Percentiles rank a stretch among this genome's conserved stretches.
These are phyloP conservation scores for Pichia sp. DNA, from an alignment of 1,139 yeast species.

Conservation along the genomic window DNA sequence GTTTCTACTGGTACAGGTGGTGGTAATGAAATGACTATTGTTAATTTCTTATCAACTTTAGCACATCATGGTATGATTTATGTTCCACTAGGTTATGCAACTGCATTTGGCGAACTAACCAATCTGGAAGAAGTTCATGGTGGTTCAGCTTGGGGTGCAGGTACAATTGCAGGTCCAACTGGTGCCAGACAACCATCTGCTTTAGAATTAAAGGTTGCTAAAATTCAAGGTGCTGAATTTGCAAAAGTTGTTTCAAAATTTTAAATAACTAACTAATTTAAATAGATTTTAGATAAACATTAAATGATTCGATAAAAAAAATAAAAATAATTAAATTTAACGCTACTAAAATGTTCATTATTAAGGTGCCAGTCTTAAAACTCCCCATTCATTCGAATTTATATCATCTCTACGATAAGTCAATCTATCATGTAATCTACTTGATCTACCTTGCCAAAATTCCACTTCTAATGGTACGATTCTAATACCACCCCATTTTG, in stretches of 20 bases:
- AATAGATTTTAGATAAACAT: background rate
- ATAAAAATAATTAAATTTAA: too few species aligned
- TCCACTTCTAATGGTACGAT: conserved; percentile 85
- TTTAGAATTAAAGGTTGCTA: conserved; percentile 59
- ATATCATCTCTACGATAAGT: conserved; percentile 54
- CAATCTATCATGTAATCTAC: conserved; percentile 85
- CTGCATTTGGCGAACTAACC: conserved; percentile 51
- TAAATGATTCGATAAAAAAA: too few species aligned
- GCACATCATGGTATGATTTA: conserved; percentile 76
- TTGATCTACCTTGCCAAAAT: conserved; percentile 94
- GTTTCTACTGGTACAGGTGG: conserved; percentile 83
- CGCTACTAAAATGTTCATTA: too few species aligned
- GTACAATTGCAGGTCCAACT: conserved; percentile 69
- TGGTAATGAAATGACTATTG: conserved; percentile 69
- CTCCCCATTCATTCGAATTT: conserved; percentile 49
- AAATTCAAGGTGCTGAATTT: conserved; percentile 59
- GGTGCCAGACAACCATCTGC: conserved; percentile 70
- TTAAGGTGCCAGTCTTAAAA: conserved; percentile 71
- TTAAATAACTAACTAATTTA: background rate
- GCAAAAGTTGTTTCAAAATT: conserved; percentile 34
- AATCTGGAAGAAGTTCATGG: conserved; percentile 70
- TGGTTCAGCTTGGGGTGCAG: conserved; percentile 88
- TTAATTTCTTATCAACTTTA: conserved; percentile 59
- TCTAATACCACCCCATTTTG: conserved; percentile 91
- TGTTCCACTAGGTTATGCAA: conserved; percentile 75